phyloP scores from a whole-genome alignment of 352 stramenopile genomes.

The Aphanomyces cochlioides region DNA sequence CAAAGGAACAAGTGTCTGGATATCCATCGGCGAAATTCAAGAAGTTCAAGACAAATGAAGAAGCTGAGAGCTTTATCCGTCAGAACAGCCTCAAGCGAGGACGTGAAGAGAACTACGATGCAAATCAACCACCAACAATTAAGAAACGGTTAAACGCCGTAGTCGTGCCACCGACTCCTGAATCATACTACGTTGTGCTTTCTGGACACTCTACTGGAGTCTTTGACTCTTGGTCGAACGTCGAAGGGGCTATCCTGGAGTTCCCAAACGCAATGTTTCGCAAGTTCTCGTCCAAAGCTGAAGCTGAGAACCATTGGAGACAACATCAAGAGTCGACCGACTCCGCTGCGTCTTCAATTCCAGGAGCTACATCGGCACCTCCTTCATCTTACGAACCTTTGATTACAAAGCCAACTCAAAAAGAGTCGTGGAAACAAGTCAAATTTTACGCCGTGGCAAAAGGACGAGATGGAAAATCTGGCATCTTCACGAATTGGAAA shows the following conservation, averaged over 20 bases:
- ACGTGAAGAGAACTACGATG: neutral
- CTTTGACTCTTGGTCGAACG: constrained; percentile 49
- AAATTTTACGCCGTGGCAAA: constrained; percentile 53
- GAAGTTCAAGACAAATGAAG: constrained; percentile 50
- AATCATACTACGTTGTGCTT: constrained; percentile 49
- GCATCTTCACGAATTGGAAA: constrained; percentile 53
- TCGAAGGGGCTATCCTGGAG: constrained; percentile 50
- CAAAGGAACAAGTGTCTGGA: constrained; percentile 54
- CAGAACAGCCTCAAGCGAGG: neutral
- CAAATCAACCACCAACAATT: constrained; percentile 4
- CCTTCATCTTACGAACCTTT: neutral
- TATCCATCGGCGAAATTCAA: constrained; percentile 53
- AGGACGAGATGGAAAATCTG: constrained; percentile 39
- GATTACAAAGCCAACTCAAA: constrained; percentile 6
- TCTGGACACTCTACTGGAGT: constrained; percentile 48
- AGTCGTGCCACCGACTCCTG: too few species aligned
- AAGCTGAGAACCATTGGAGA: constrained; percentile 43
- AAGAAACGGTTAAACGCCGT: neutral
- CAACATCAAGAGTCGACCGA: neutral
- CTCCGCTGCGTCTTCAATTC: neutral
- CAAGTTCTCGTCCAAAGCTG: constrained; percentile 50
- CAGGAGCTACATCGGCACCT: neutral
- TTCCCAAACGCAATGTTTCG: constrained; percentile 52
- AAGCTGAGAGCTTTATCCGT: constrained; percentile 53
- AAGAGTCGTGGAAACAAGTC: constrained; percentile 15